Base-by-base conservation (phyloP, 805 yeast species). In the Blastobotrys chiropterorum region DNA sequence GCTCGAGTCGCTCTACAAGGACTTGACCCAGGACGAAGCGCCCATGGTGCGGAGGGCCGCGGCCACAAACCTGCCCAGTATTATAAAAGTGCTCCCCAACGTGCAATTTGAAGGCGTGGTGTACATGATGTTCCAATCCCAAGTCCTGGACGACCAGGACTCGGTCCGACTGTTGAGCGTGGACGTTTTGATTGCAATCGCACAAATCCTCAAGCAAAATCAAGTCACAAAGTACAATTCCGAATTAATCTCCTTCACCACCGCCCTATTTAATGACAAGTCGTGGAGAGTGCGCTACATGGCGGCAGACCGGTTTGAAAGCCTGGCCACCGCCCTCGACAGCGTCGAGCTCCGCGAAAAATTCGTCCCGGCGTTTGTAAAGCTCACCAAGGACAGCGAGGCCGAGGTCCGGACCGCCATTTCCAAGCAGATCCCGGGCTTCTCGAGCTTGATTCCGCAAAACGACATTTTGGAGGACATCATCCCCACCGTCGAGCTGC, bases 31-130 rank as follows among this genome's bases (percentile, higher is more conserved):
- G 57, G 98, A 94, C 68, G 99, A 94, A 53, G 87, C 96, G 16
- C 99, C 99, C 55, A 90, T 94, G 97, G 98, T 94, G 17, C 83
- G 96, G 69, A 83, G 97, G 66, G 86, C 96, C 7, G 95, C 97
- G 14, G 98, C 96, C 4, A 80, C 81, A 42, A 80, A 85, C 62
- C 77, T 94, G 59, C 97, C 99, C 2, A 73, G 68, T 38, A 71
- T 92, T 51, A 80, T 92, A 56, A 81, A 83, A 58, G 70, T 80
- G 48, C 75, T 85, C 52, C 67, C 72, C 20, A 55, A 60, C 1
- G 51, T 56, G n/a, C 46, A 53, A 46, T 56, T 59, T 31, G 64
- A 59, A 85, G 89, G 84, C 60, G 72, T 81, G 54, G 77, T 90
- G 56, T 79, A 85, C n/a, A 77, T 81, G 53, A 88, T 90, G 95